Evolutionary conservation across 1,284 basidiomycete genomes (phyloP).

Genomic region (Sanghuangporus baumii): DNA sequence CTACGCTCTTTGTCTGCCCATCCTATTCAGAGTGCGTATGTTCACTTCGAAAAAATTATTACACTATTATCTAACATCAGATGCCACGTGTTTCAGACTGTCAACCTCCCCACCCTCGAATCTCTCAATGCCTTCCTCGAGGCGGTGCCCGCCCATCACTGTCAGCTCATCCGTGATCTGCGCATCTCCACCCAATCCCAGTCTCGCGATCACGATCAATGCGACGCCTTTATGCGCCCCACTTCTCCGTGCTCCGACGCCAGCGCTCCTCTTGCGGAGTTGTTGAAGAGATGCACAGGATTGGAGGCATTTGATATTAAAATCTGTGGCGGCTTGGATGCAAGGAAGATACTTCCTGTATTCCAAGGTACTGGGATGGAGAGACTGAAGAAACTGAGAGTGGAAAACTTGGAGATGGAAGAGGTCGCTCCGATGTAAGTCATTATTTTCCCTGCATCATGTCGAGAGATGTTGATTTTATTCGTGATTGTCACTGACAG

Average conservation of each 20-base stretch:
- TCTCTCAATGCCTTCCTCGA: conserved; percentile 47
- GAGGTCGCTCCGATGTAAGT: conserved; percentile 48
- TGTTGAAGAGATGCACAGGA: conserved; percentile 45
- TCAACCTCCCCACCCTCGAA: conserved; percentile 41
- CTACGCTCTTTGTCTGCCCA: conserved; percentile 51
- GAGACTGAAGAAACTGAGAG: conserved; percentile 43
- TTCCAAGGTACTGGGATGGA: conserved; percentile 39
- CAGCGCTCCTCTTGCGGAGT: conserved; percentile 41
- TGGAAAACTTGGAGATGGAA: conserved; percentile 51
- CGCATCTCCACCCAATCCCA: conserved; percentile 42
- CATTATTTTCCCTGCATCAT: background rate
- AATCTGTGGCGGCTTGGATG: conserved; percentile 46
- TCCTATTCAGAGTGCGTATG: conserved; percentile 45
- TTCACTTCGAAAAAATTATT: conserved; percentile 2
- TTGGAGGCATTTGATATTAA: conserved; percentile 47
- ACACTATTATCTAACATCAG: background rate
- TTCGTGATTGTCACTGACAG: conserved; percentile 29
- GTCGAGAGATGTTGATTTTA: background rate
- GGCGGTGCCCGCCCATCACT: conserved; percentile 51
- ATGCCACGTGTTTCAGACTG: conserved; percentile 29
- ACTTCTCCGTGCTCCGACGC: conserved; percentile 15
- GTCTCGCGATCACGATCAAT: conserved; percentile 4
- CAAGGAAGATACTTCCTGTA: conserved; percentile 40
- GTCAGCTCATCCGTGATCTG: conserved; percentile 48
- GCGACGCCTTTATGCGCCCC: conserved; percentile 5